Evolutionary conservation across 139 green algal genomes (phyloP).

Genomic region (Chlamydomonas applanata): DNA sequence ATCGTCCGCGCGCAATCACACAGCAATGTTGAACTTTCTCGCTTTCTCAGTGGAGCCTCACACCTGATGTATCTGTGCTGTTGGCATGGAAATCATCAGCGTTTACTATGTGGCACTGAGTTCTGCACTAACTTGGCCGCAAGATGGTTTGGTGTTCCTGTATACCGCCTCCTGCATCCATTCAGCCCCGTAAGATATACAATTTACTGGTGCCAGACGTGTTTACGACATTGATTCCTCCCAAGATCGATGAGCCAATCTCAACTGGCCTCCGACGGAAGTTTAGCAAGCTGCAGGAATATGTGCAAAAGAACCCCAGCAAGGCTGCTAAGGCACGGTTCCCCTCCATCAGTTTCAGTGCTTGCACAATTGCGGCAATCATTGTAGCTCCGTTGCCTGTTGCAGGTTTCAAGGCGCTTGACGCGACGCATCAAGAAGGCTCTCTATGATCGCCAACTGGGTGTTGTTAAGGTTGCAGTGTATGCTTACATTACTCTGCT

Average conservation of each 20-base stretch:
- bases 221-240: slow-evolving; percentile 32
- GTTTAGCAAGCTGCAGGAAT: slow-evolving; percentile 64
- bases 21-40: no score
- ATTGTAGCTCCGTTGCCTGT: no score
- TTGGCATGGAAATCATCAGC: no score
- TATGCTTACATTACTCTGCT: slow-evolving; percentile 51
- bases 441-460: slow-evolving; percentile 28
- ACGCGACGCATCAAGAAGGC: slow-evolving; percentile 39
- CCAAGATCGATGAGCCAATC: slow-evolving; percentile 34
- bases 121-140: no score
- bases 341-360: no score
- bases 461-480: slow-evolving; percentile 53
- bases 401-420: slow-evolving; percentile 53
- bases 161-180: slow-evolving; percentile 51
- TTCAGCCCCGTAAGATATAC: slow-evolving; percentile 57
- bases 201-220: slow-evolving; percentile 56
- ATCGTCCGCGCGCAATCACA: no score
- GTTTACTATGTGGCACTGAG: no score
- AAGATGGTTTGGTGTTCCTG: slow-evolving; percentile 32
- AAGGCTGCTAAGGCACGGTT: slow-evolving; percentile 50
- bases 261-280: slow-evolving; percentile 33
- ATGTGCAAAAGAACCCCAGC: slow-evolving; percentile 48
- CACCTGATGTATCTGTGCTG: no score
- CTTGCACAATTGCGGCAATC: background rate
- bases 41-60: no score